Evolutionary conservation across 768 basidiomycete genomes (phyloP).

Genomic region (Russula ochroleuca): DNA sequence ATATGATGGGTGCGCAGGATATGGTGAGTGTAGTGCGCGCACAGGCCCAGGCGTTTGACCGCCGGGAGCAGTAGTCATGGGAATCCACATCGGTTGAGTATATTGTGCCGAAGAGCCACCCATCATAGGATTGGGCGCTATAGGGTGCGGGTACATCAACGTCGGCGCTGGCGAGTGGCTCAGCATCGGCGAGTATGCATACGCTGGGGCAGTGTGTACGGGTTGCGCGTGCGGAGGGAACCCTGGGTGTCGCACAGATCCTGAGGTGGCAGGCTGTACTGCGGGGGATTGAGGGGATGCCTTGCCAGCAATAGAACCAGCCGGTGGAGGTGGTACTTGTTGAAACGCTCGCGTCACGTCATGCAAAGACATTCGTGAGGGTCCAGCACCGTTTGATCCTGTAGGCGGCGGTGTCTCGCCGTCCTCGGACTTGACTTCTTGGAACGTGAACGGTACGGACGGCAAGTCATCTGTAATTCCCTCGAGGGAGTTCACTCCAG

Average conservation of each 20-base stretch:
- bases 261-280: slow-evolving; percentile 16
- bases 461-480: slow-evolving; percentile 81
- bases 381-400: slow-evolving; percentile 40
- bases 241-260: slow-evolving; percentile 13
- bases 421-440: slow-evolving; percentile 84
- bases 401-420: slow-evolving; percentile 74
- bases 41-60: slow-evolving; percentile 51
- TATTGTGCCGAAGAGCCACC: slow-evolving; percentile 62
- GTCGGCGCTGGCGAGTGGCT: slow-evolving; percentile 65
- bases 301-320: slow-evolving; percentile 45
- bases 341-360: slow-evolving; percentile 87
- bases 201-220: slow-evolving; percentile 39
- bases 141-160: slow-evolving; percentile 59
- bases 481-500: slow-evolving; percentile 74
- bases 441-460: slow-evolving; percentile 71
- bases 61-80: slow-evolving; percentile 43
- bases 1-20: slow-evolving; percentile 49
- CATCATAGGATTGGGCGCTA: slow-evolving; percentile 56
- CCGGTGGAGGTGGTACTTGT: slow-evolving; percentile 65
- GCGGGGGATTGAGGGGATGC: slow-evolving; percentile 44
- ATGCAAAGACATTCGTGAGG: slow-evolving; percentile 73
- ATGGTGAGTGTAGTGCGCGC: slow-evolving; percentile 57
- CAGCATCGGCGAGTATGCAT: slow-evolving; percentile 61
- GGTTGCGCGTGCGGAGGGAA: slow-evolving; percentile 28
- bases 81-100: slow-evolving; percentile 57